Base-by-base conservation (phyloP, 208 protist genomes). In the Leptomonas seymouri region DNA sequence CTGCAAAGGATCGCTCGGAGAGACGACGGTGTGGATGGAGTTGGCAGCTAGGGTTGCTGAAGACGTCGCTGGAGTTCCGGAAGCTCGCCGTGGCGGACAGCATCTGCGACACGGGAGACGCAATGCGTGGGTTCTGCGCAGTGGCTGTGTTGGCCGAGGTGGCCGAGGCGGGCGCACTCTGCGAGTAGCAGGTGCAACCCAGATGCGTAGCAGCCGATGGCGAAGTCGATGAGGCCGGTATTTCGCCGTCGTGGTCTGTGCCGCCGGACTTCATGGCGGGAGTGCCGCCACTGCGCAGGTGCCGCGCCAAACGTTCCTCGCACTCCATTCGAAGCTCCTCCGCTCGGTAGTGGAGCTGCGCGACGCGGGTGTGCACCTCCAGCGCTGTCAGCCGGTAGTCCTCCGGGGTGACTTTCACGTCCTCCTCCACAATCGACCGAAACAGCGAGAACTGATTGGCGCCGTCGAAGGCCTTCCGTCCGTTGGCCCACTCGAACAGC, bases 401-500 rank as follows among this genome's bases (percentile, higher is more conserved):
- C 12, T 56, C 75, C 21, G 59, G 51, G 15, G 63, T 69, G 14
- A 94, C 49, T 41, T 70, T 54, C 31, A 94, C 86, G 54, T 94
- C 82, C 48, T 82, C 67, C 65, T 96, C 89, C 0, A 93, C 86
- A 66, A 96, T 96, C 30, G 83, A 81, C 27, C 78, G 66, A 30
- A 93, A 85, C 28, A 93, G 70, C 0, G 48, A 71, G 65, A 86
- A 93, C 57, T 86, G 82, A 46, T 90, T 96, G 14, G 58, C 54
- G 30, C 54, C 78, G 48, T 90, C 89, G 60, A 91, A 97, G 11
- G 90, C 80, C 36, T 85, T 82, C 23, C 95, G 81, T 20, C 96
- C 97, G 46, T 96, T 92, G 28, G 93, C 71, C 95, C 97, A 98
- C 85, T 99, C 97, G 76, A 97, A 98, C 7, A 99, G 80, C 6